These are phyloP conservation scores for Lichtheimia ramosa DNA, from an alignment of 371 early-diverging fungal species.

Conservation along the genomic window DNA sequence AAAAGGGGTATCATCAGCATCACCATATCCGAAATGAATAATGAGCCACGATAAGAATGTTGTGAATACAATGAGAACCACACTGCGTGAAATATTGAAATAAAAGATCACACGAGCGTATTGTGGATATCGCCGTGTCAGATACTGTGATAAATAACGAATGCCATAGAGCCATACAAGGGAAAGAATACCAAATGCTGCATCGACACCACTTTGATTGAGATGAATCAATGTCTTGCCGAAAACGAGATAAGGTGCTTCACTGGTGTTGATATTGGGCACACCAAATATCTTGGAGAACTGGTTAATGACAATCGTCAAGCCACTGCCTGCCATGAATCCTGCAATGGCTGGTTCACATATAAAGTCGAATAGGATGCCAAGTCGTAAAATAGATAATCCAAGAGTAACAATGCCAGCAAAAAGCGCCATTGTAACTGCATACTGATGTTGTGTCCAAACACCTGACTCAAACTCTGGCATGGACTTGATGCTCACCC, in stretches of 20 bases:
- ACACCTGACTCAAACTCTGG: constrained; percentile 34
- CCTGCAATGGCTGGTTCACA: constrained; percentile 74
- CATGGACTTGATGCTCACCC: constrained; percentile 45
- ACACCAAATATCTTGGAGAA: constrained; percentile 77
- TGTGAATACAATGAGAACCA: constrained; percentile 72
- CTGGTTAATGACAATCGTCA: constrained; percentile 81
- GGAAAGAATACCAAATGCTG: constrained; percentile 60
- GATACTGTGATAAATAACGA: constrained; percentile 29
- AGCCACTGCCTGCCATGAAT: constrained; percentile 77
- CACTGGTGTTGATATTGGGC: constrained; percentile 65
- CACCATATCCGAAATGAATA: constrained; percentile 38
- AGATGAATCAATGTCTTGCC: constrained; percentile 54
- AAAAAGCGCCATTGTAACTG: constrained; percentile 58
- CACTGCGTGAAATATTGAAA: constrained; percentile 65
- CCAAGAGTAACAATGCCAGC: constrained; percentile 66
- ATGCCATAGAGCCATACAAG: constrained; percentile 51
- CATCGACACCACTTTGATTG: constrained; percentile 53
- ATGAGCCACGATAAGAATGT: constrained; percentile 72
- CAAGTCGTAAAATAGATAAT: constrained; percentile 78
- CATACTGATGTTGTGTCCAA: constrained; percentile 38
- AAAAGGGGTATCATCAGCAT: constrained; percentile 35
- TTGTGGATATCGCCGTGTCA: constrained; percentile 41
- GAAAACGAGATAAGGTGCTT: constrained; percentile 58
- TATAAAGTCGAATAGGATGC: constrained; percentile 83
- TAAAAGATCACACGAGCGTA: constrained; percentile 43